Evolutionary conservation across 169 alveolate genomes (phyloP).

Genomic region (Eimeria maxima): DNA sequence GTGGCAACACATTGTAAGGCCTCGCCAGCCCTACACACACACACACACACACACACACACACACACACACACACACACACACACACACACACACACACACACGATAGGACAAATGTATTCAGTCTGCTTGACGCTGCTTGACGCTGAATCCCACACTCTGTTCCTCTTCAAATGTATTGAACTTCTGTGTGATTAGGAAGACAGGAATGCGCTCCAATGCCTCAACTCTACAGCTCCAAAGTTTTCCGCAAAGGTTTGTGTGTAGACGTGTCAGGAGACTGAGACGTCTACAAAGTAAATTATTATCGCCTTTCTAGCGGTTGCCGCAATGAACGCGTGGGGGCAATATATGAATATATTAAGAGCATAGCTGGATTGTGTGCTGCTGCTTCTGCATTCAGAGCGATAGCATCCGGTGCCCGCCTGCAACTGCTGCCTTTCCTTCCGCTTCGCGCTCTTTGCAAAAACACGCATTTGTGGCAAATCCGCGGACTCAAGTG

Average conservation of each 20-base stretch:
- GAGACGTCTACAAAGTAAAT: background rate
- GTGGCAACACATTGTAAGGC: background rate
- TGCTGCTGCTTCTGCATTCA: constrained; percentile 25
- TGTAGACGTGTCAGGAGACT: background rate
- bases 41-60: background rate
- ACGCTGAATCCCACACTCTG: background rate
- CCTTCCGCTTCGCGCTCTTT: constrained; percentile 28
- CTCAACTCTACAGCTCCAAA: background rate
- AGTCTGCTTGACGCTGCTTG: background rate
- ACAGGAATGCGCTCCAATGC: background rate
- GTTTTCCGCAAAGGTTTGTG: background rate
- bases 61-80: background rate
- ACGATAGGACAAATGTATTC: background rate
- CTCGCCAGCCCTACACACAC: background rate
- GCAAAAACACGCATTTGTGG: constrained; percentile 60
- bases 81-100: background rate
- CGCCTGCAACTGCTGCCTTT: background rate
- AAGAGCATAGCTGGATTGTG: background rate
- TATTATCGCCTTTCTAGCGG: background rate
- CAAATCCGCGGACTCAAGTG: constrained; percentile 59
- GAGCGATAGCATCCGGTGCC: background rate
- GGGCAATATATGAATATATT: background rate
- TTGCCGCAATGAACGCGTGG: background rate
- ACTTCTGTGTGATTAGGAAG: background rate
- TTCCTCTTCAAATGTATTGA: background rate